phyloP scores from a whole-genome alignment of 2,329 filamentous ascomycete species.

The Plectosphaerella plurivora region DNA sequence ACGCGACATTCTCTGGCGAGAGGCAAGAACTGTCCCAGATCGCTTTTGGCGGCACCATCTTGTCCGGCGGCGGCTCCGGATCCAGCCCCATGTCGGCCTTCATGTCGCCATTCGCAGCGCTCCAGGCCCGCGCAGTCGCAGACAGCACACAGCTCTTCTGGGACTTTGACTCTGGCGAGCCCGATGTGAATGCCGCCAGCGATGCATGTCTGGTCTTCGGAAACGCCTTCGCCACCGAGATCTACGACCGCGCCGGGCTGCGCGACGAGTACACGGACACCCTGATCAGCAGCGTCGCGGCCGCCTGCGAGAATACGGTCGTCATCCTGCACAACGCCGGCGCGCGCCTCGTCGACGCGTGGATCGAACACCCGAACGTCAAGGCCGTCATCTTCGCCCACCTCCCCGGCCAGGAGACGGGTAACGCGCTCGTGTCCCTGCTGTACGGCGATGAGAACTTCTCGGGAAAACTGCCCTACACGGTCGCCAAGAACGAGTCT shows the following conservation, averaged over 20 bases:
- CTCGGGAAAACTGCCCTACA: conserved; percentile 58
- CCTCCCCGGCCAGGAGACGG: conserved; percentile 60
- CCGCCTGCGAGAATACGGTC: conserved; percentile 56
- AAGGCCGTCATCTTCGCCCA: conserved; percentile 62
- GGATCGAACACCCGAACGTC: conserved; percentile 59
- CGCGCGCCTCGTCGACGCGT: conserved; percentile 54
- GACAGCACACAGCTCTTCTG: conserved; percentile 56
- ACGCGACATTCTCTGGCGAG: conserved; percentile 31
- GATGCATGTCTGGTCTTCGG: conserved; percentile 67
- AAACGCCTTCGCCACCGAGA: conserved; percentile 69
- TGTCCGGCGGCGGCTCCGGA: conserved; percentile 25
- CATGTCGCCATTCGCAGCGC: conserved; percentile 44
- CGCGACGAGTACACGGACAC: conserved; percentile 62
- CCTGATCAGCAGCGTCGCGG: conserved; percentile 53
- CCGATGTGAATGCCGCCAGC: conserved; percentile 41
- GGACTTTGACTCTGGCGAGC: conserved; percentile 48
- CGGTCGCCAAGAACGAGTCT: conserved; percentile 48
- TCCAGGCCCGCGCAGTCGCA: conserved; percentile 44
- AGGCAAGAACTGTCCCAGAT: conserved; percentile 14
- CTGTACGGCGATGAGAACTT: conserved; percentile 54
- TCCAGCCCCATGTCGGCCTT: conserved; percentile 34
- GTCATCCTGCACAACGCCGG: conserved; percentile 62
- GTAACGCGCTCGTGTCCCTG: conserved; percentile 48
- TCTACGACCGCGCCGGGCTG: conserved; percentile 57
- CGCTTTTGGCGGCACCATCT: conserved; percentile 41